Base-by-base conservation (phyloP, 371 early-diverging fungal genomes). In the Saksenaea vasiformis region DNA sequence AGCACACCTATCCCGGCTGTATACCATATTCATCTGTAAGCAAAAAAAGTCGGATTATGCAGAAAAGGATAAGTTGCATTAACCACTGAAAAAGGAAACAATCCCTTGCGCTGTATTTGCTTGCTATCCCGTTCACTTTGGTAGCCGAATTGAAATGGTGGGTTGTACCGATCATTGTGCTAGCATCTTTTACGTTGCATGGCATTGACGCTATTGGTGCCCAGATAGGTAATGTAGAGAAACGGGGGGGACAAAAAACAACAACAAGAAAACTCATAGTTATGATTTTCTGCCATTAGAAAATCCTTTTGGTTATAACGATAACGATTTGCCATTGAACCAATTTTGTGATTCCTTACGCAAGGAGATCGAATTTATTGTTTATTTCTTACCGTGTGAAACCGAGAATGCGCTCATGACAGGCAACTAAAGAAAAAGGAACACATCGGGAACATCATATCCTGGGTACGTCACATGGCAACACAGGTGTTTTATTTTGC, bases 1-100 rank as follows among this genome's bases (percentile, higher is more conserved):
- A 80, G 77, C 64, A 87, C 90, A 1, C 94, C 94, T 11, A 90
- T 93, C 69, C 94, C 94, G 0, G 67, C 85, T 15, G 93, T 91
- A 10, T 94, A 94, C 68, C 76, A 80, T 28, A 86, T 92, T 60
- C 94, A 93, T 76, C 64, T 93, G 73, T 77, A 75, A 72, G 77
- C 67, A 39, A 37, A 58, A 58, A 8, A 24, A 13, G 22, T 1
- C 28, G 22, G n/a, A n/a, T 38, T 14, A 54, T 27, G 24, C n/a
- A 5, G 47, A 37, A n/a, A 39, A 39, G n/a, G 11, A 39, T 14
- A 39, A 5, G 27, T 19, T 35, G 24, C 2, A 58, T 27, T 36
- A 44, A 19, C 22, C 0, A 14, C 17, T 61, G n/a, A 19, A 19
- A 28, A 61, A 71, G 82, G 65, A 89, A 90, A 72, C 92, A 91